Percentiles rank a stretch among this genome's conserved stretches.
phyloP scores from a whole-genome alignment of 108 stramenopile genomes.

The Skeletonema menzelii region DNA sequence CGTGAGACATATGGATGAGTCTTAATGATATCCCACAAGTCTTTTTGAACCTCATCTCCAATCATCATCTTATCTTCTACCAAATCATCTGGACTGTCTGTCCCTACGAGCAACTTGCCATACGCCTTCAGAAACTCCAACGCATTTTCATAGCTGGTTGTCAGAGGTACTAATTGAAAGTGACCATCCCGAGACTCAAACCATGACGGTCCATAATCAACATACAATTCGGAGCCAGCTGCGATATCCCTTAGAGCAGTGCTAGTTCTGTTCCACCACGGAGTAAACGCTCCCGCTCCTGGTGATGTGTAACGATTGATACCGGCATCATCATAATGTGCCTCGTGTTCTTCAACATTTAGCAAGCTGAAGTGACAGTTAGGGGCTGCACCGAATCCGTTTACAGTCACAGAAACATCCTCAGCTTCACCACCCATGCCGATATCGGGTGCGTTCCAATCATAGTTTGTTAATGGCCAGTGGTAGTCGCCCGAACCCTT shows the following conservation, averaged over 20 bases:
- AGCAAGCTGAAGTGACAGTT: constrained; percentile 52
- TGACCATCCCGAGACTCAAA: constrained; percentile 33
- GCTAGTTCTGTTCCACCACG: constrained; percentile 45
- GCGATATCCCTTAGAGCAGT: constrained; percentile 55
- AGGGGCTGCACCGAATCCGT: constrained; percentile 47
- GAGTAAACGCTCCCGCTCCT: constrained; percentile 45
- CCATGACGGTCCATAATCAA: constrained; percentile 71
- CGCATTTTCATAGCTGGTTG: constrained; percentile 32
- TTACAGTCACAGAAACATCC: constrained; percentile 43
- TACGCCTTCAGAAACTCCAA: constrained; percentile 36
- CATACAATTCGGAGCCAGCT: constrained; percentile 74
- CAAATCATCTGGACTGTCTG: constrained; percentile 28
- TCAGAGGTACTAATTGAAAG: constrained; percentile 37
- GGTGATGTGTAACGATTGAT: constrained; percentile 44
- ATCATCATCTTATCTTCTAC: constrained; percentile 43
- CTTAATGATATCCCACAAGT: constrained; percentile 50
- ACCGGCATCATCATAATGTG: constrained; percentile 28
- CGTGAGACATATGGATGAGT: constrained; percentile 36
- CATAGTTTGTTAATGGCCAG: constrained; percentile 54
- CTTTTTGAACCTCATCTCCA: constrained; percentile 37
- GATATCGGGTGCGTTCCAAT: constrained; percentile 47
- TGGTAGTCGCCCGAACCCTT: constrained; percentile 45
- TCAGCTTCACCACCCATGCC: constrained; percentile 39
- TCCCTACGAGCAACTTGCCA: constrained; percentile 41
- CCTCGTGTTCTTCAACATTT: constrained; percentile 40